Conservation (phyloP, 176 grass and related monocot species). For the Dendrocalamus sinicus region DNA sequence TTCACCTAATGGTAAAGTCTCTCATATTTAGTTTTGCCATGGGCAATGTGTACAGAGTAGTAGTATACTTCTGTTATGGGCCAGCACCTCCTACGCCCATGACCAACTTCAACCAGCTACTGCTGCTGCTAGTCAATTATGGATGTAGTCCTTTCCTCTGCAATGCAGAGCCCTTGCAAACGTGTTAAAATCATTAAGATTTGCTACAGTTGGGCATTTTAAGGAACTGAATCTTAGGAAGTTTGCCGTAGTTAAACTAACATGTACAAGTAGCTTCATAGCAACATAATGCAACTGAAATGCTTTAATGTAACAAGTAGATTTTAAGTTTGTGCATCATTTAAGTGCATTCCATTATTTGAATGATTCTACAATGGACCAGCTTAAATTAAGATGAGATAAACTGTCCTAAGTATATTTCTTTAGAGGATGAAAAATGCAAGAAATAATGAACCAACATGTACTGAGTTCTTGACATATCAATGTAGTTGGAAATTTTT, state of each 20-base stretch:
- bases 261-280: neutral
- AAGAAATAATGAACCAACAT: constrained; percentile 15
- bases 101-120: neutral
- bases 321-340: constrained; percentile 12
- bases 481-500: constrained; percentile 7
- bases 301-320: neutral
- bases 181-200: constrained; percentile 8
- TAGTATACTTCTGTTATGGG: too few relatives aligned
- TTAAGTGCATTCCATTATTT: constrained; percentile 19
- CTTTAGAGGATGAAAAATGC: constrained; percentile 1
- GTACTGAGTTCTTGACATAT: constrained; percentile 11
- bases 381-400: neutral
- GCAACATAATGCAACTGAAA: constrained; percentile 19
- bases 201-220: constrained; percentile 10
- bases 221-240: neutral
- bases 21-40: constrained; percentile 19
- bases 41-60: neutral
- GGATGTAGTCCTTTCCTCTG: constrained; percentile 8
- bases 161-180: neutral
- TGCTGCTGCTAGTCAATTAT: constrained; percentile 21
- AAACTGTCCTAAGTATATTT: constrained; percentile 9
- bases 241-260: constrained; percentile 18
- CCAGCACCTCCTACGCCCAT: too few relatives aligned
- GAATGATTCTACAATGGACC: constrained; percentile 10
- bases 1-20: constrained; percentile 73